phyloP scores from a whole-genome alignment of 2,329 filamentous ascomycete species.

The Fonsecaea erecta region DNA sequence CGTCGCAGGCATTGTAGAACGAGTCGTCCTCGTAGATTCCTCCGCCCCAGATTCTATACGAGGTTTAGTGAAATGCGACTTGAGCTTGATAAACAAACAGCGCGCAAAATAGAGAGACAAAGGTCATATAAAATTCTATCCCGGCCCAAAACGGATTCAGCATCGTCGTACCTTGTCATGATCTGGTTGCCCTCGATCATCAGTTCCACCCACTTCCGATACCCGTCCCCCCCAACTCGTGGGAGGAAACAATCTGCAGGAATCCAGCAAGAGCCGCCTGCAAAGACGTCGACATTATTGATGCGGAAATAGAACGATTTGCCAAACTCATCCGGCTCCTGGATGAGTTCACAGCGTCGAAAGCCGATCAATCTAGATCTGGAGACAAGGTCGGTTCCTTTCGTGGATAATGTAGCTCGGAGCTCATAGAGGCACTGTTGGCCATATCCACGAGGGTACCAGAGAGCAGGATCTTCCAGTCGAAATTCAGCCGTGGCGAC shows the following conservation, averaged over 20 bases:
- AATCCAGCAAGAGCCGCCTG: conserved; percentile 69
- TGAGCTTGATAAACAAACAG: neutral
- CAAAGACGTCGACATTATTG: conserved; percentile 70
- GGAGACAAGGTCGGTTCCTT: conserved; percentile 49
- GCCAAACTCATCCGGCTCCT: conserved; percentile 55
- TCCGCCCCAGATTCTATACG: conserved; percentile 67
- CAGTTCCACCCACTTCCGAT: conserved; percentile 64
- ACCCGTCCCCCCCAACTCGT: conserved; percentile 57
- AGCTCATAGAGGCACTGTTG: conserved; percentile 61
- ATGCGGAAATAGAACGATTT: conserved; percentile 68
- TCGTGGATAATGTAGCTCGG: conserved; percentile 50
- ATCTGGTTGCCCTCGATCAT: conserved; percentile 65
- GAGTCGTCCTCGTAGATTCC: conserved; percentile 76
- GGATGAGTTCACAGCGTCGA: conserved; percentile 54
- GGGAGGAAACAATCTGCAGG: conserved; percentile 66
- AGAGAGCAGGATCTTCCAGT: conserved; percentile 56
- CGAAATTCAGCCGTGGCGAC: conserved; percentile 43
- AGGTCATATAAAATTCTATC: neutral
- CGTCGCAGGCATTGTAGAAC: conserved; percentile 78
- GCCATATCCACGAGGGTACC: conserved; percentile 66
- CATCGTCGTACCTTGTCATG: conserved; percentile 54
- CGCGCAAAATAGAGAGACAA: neutral
- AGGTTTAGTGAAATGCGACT: neutral
- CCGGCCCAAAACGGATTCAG: neutral
- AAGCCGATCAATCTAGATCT: conserved; percentile 58